phyloP scores from a whole-genome alignment of 192 early-diverging fungal genomes.

The Geosiphon pyriformis region DNA sequence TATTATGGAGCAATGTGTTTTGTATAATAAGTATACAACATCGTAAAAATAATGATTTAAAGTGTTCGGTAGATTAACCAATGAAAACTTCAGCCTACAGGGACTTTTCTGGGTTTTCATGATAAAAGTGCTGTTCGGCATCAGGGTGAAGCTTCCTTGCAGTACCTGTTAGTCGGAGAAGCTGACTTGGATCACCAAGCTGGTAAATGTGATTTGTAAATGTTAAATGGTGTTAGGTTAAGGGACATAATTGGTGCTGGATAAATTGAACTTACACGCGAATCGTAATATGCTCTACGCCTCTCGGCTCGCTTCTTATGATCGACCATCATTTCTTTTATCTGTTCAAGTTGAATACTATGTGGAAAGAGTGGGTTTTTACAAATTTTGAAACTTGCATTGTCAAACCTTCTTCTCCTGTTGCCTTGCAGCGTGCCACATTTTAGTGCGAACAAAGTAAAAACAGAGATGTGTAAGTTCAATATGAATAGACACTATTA shows the following conservation, averaged over 20 bases:
- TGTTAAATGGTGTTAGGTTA: no score
- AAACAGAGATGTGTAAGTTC: no score
- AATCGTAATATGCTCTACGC: conserved; percentile 43
- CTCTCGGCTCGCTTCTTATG: conserved; percentile 47
- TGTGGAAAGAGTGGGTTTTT: neutral
- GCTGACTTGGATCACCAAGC: conserved; percentile 40
- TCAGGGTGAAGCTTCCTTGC: conserved; percentile 42
- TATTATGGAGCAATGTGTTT: neutral
- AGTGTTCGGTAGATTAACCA: neutral
- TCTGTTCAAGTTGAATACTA: conserved; percentile 17
- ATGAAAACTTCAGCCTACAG: conserved; percentile 32
- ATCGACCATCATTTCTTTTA: conserved; percentile 46
- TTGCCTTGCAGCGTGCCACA: conserved; percentile 35
- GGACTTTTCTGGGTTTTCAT: conserved; percentile 46
- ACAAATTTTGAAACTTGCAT: neutral
- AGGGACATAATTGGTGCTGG: neutral
- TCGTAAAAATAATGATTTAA: conserved; percentile 7
- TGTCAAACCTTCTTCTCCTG: conserved; percentile 31
- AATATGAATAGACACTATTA: no score
- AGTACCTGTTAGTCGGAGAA: conserved; percentile 32
- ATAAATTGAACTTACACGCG: conserved; percentile 27
- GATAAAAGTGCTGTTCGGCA: conserved; percentile 47
- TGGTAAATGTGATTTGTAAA: conserved; percentile 23
- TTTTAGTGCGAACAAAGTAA: no score
- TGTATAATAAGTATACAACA: neutral